phyloP scores from a whole-genome alignment of 192 early-diverging fungal species.

The Thoreauomyces humboldtii region DNA sequence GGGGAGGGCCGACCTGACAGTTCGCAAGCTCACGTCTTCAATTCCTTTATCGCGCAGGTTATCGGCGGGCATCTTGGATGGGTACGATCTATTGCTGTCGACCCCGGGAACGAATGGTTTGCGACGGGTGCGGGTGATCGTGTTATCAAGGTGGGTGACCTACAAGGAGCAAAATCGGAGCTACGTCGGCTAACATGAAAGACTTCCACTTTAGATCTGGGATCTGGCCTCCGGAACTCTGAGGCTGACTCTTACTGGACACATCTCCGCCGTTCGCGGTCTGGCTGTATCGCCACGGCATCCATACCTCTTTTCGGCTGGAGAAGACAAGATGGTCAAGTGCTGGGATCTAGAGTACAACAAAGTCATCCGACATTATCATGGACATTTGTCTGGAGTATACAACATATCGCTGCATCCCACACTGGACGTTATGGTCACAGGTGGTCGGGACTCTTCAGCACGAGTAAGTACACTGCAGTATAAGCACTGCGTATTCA shows the following conservation, averaged over 20 bases:
- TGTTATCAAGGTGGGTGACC: constrained; percentile 81
- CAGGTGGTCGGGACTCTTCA: constrained; percentile 90
- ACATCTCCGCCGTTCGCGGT: constrained; percentile 93
- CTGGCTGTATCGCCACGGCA: constrained; percentile 91
- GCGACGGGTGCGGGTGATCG: constrained; percentile 96
- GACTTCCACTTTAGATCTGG: constrained; percentile 91
- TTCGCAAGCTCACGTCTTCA: too few relatives aligned
- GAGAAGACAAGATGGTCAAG: constrained; percentile 98
- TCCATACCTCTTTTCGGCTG: constrained; percentile 95
- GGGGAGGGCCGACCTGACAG: too few relatives aligned
- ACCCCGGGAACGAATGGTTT: constrained; percentile 98
- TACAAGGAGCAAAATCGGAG: too few relatives aligned
- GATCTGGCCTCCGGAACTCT: constrained; percentile 96
- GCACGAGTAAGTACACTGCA: constrained; percentile 68
- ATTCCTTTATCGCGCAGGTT: constrained; percentile 56
- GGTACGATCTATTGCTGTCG: constrained; percentile 90
- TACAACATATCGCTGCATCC: constrained; percentile 92
- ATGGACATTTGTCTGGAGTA: constrained; percentile 94
- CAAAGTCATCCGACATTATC: constrained; percentile 98
- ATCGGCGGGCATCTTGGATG: constrained; percentile 98
- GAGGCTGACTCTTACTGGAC: constrained; percentile 93
- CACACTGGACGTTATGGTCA: constrained; percentile 89
- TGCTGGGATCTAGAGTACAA: constrained; percentile 99
- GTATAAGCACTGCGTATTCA: too few relatives aligned
- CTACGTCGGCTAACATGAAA: too few relatives aligned